A percentile compares a stretch with the other conserved stretches of the same genome.
Conservation (phyloP, 192 early-diverging fungal genomes). For the Piromyces sp. region DNA sequence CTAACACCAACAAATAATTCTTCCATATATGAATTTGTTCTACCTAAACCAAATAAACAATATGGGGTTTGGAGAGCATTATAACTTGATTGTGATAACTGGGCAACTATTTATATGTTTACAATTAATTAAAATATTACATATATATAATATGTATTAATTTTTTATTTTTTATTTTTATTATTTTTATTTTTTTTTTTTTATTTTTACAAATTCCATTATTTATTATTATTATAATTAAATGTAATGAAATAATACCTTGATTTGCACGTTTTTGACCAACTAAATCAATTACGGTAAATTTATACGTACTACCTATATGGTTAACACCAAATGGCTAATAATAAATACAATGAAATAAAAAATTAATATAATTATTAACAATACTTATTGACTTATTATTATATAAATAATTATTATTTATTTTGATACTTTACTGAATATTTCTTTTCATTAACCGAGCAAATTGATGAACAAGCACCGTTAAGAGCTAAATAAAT, state of each 20-base stretch:
- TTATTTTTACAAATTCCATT: no score
- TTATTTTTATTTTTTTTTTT: no score
- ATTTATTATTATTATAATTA: no score
- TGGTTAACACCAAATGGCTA: conserved; percentile 68
- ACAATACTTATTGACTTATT: conserved; percentile 1
- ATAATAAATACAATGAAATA: background rate
- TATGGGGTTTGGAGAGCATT: conserved; percentile 60
- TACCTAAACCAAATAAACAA: conserved; percentile 66
- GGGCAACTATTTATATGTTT: conserved; percentile 31
- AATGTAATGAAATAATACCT: conserved; percentile 17
- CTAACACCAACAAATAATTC: conserved; percentile 71
- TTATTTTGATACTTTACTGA: background rate
- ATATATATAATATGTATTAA: background rate
- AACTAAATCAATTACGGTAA: conserved; percentile 58
- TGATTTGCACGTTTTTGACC: conserved; percentile 62
- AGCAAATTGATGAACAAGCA: conserved; percentile 36
- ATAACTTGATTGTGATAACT: conserved; percentile 65
- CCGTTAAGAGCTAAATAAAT: conserved; percentile 50
- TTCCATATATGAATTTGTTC: conserved; percentile 93
- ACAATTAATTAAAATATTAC: no score
- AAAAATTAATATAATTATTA: conserved; percentile 1
- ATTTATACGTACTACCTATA: conserved; percentile 72
- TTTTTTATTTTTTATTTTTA: background rate
- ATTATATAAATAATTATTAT: conserved; percentile 14
- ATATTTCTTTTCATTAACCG: conserved; percentile 8